Evolutionary conservation across 768 basidiomycete species (phyloP), one percentile per base, ranked within the genome.

Genomic region (Coprinopsis sp.): DNA sequence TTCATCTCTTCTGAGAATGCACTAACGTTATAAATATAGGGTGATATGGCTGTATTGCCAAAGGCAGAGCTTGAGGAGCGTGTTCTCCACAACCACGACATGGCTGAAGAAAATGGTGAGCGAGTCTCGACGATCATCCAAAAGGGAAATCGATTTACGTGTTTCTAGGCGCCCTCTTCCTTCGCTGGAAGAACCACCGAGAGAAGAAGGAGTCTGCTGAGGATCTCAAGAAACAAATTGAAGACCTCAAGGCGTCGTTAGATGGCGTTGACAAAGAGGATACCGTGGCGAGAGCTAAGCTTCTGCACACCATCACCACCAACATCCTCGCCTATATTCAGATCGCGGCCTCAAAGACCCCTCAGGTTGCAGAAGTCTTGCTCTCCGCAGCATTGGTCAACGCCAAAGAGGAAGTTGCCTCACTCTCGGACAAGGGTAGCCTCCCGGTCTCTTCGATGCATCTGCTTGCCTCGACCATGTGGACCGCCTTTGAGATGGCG

Each of bases 401-500:
- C n/a, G 48, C 42, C 13, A 40, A 36, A n/a, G 48, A 49, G 21
- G 48, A 49, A 19, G 48, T n/a, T n/a, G n/a, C n/a, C n/a, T n/a
- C n/a, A n/a, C n/a, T n/a, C n/a, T n/a, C n/a, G n/a, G n/a, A n/a
- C n/a, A n/a, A n/a, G n/a, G n/a, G n/a, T n/a, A n/a, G n/a, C n/a
- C n/a, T n/a, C n/a, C n/a, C 33, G 10, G 48, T 36, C 18, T n/a
- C 33, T 11, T 27, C 25, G 13, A 12, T 51, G 31, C 49, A 51
- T 34, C 38, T 46, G n/a, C 37, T 38, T 14, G 49, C 37, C 6
- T 46, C 49, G 18, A 46, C 49, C 1, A 28, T 46, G 22, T 51
- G 44, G 49, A 37, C 44, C 13, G 22, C 36, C 16, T 51, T 38
- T 22, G 23, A 39, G 33, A 39, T 37, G 16, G 16, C 34, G 16